phyloP scores from a whole-genome alignment of 352 stramenopile genomes.

The Phytophthora multivora region DNA sequence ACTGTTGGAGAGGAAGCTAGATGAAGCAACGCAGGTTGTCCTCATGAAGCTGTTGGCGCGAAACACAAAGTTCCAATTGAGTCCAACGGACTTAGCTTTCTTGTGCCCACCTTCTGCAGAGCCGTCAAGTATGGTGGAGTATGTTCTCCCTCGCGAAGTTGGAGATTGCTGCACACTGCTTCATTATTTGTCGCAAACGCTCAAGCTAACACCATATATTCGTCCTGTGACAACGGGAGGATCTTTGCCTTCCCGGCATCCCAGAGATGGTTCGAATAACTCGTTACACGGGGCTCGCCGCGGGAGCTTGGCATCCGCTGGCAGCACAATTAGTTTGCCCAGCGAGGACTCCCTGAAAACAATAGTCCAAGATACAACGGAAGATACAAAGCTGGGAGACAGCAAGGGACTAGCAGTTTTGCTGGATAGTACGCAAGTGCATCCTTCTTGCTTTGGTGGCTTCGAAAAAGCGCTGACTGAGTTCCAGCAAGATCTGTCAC shows the following conservation, averaged over 20 bases:
- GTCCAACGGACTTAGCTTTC: conserved; percentile 70
- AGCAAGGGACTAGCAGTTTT: not conserved
- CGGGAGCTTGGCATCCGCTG: conserved; percentile 30
- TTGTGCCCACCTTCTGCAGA: conserved; percentile 60
- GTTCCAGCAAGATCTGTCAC: not conserved
- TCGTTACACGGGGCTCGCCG: conserved; percentile 20
- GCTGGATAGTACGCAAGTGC: conserved; percentile 20
- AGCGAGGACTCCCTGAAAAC: conserved; percentile 26
- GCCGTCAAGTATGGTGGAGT: conserved; percentile 47
- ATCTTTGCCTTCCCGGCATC: conserved; percentile 18
- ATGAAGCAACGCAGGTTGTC: conserved; percentile 85
- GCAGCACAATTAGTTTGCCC: conserved; percentile 24
- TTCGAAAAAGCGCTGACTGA: conserved; percentile 23
- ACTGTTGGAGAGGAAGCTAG: conserved; percentile 84
- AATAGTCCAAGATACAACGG: conserved; percentile 5
- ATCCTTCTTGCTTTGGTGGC: conserved; percentile 41
- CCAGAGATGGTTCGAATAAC: conserved; percentile 16
- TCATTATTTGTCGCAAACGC: conserved; percentile 66
- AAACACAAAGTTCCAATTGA: conserved; percentile 88
- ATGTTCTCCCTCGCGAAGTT: conserved; percentile 50
- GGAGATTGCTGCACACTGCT: conserved; percentile 43
- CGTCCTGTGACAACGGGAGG: conserved; percentile 47
- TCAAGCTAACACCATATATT: conserved; percentile 59
- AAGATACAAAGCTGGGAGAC: not conserved
- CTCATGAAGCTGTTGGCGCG: conserved; percentile 87